These are phyloP conservation scores for Gymnopilus junonius DNA, from an alignment of 768 basidiomycete genomes.

Conservation along the genomic window DNA sequence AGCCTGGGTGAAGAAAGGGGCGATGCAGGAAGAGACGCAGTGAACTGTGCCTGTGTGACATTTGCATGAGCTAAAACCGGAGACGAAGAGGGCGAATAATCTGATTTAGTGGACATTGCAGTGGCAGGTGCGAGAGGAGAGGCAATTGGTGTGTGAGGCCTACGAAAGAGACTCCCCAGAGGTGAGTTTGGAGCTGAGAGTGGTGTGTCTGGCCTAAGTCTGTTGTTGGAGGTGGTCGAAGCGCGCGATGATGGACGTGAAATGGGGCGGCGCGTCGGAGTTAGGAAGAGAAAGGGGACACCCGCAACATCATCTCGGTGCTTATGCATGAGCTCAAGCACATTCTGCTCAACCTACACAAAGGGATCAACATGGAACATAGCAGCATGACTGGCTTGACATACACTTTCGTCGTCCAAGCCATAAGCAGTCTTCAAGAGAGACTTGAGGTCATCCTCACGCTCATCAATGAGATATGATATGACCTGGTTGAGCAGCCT, in stretches of 20 bases:
- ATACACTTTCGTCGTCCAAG: conserved; percentile 70
- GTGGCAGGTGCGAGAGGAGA: conserved; percentile 69
- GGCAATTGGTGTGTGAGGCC: conserved; percentile 79
- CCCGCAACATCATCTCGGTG: conserved; percentile 85
- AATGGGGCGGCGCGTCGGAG: conserved; percentile 76
- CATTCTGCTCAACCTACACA: conserved; percentile 79
- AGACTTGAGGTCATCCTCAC: conserved; percentile 84
- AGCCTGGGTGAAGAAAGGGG: conserved; percentile 85
- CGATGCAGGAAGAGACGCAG: conserved; percentile 83
- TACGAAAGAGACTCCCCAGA: conserved; percentile 71
- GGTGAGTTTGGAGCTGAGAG: conserved; percentile 78
- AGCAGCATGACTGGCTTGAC: conserved; percentile 25
- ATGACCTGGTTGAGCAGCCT: conserved; percentile 75
- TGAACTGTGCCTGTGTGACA: conserved; percentile 65
- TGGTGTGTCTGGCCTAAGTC: conserved; percentile 79
- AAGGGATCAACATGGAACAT: conserved; percentile 13
- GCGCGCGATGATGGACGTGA: conserved; percentile 84
- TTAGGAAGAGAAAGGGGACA: conserved; percentile 82
- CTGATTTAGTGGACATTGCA: conserved; percentile 42
- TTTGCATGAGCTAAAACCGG: conserved; percentile 65
- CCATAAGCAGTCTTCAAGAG: conserved; percentile 73
- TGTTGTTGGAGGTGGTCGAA: conserved; percentile 65
- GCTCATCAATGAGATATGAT: conserved; percentile 74
- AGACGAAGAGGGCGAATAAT: conserved; percentile 68
- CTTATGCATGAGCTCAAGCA: conserved; percentile 95